phyloP scores from a whole-genome alignment of 129 eudicot species.

The Flaveria brownii region DNA sequence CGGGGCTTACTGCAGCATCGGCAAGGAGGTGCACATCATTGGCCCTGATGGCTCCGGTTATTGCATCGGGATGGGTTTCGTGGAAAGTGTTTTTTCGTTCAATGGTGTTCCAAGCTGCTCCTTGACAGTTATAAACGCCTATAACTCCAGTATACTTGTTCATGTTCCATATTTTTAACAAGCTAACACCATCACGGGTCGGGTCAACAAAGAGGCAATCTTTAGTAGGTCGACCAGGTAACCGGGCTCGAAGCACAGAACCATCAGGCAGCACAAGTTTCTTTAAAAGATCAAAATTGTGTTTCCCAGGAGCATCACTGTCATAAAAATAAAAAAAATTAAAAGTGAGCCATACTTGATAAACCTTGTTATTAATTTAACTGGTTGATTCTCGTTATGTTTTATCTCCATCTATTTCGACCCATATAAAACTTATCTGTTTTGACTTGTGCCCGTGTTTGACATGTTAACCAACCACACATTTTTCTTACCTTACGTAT shows the following conservation, averaged over 20 bases:
- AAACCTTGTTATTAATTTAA: too few relatives aligned
- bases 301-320: slow-evolving; percentile 92
- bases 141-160: slow-evolving; percentile 90
- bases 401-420: background rate
- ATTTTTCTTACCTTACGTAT: slow-evolving; percentile 59
- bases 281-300: slow-evolving; percentile 64
- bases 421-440: background rate
- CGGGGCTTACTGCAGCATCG: slow-evolving; percentile 56
- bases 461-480: background rate
- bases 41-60: slow-evolving; percentile 53
- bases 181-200: slow-evolving; percentile 73
- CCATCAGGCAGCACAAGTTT: slow-evolving; percentile 84
- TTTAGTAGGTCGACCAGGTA: slow-evolving; percentile 77
- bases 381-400: too few relatives aligned
- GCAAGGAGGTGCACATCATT: slow-evolving; percentile 61
- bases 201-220: slow-evolving; percentile 75
- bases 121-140: slow-evolving; percentile 96
- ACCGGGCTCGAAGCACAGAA: slow-evolving; percentile 68
- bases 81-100: slow-evolving; percentile 71
- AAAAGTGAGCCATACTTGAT: background rate
- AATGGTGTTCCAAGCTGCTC: slow-evolving; percentile 81
- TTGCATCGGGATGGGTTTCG: slow-evolving; percentile 40
- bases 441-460: background rate
- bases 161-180: slow-evolving; percentile 96
- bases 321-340: background rate